Conservation (phyloP, 1,284 basidiomycete genomes). For the Rhodotorula sp. region DNA sequence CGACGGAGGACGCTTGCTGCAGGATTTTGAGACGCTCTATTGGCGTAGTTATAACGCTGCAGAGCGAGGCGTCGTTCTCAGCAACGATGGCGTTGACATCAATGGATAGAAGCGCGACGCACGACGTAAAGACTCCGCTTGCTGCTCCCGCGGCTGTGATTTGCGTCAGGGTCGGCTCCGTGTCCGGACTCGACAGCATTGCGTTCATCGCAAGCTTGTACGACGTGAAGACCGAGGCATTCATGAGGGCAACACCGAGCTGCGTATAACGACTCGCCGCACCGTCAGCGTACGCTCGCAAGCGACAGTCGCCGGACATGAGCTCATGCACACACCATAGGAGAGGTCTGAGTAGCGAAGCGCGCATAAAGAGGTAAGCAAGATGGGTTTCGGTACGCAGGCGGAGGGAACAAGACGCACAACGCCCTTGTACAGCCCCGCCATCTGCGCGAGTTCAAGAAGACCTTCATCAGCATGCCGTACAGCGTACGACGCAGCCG, state of each 20-base stretch:
- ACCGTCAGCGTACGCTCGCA: no score
- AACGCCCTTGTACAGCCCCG: conserved; percentile 71
- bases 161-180: conserved; percentile 63
- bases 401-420: conserved; percentile 7
- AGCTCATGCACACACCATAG: conserved; percentile 58
- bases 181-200: conserved; percentile 54
- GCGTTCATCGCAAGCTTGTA: conserved; percentile 69
- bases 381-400: no score
- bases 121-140: conserved; percentile 75
- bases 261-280: conserved; percentile 45
- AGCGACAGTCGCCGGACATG: background rate
- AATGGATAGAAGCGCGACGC: conserved; percentile 48
- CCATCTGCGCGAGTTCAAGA: conserved; percentile 50
- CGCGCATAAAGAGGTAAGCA: background rate
- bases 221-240: conserved; percentile 71
- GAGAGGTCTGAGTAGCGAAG: conserved; percentile 54
- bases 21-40: conserved; percentile 84
- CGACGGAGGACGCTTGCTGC: conserved; percentile 57
- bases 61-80: background rate
- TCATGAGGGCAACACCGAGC: conserved; percentile 69
- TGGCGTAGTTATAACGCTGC: conserved; percentile 72
- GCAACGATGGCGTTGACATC: background rate
- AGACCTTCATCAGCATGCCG: no score
- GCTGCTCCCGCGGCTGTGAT: conserved; percentile 73
- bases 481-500: background rate